phyloP scores from a whole-genome alignment of 2,329 filamentous ascomycete species.

The Penicillium sp. region DNA sequence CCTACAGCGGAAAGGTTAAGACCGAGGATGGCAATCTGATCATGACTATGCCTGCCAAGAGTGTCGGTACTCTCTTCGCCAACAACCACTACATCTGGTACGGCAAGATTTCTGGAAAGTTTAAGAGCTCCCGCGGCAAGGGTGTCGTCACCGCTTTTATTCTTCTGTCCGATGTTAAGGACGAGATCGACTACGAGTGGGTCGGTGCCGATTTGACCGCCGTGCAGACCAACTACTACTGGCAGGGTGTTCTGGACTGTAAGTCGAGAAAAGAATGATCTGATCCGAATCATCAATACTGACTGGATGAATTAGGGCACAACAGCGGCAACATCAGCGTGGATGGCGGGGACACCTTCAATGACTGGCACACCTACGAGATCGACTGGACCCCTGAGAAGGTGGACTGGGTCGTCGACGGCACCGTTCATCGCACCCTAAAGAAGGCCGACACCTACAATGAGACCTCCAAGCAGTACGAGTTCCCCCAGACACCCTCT shows the following conservation, averaged over 20 bases:
- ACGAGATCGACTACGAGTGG: slow-evolving; percentile 98
- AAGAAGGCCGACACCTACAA: slow-evolving; percentile 84
- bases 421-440: slow-evolving; percentile 70
- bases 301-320: slow-evolving; percentile 16
- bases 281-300: not conserved
- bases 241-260: slow-evolving; percentile 90
- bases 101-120: slow-evolving; percentile 79
- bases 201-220: slow-evolving; percentile 74
- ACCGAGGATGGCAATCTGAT: slow-evolving; percentile 64
- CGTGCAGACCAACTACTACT: slow-evolving; percentile 96
- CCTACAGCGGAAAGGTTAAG: slow-evolving; percentile 75
- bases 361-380: slow-evolving; percentile 83
- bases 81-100: slow-evolving; percentile 94
- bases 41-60: slow-evolving; percentile 84
- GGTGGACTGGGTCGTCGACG: slow-evolving; percentile 86
- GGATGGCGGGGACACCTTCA: slow-evolving; percentile 63
- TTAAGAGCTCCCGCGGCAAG: slow-evolving; percentile 79
- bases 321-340: slow-evolving; percentile 64
- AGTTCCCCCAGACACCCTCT: slow-evolving; percentile 87
- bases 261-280: slow-evolving; percentile 43
- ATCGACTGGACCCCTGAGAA: slow-evolving; percentile 87
- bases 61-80: slow-evolving; percentile 82
- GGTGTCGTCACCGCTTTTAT: slow-evolving; percentile 99
- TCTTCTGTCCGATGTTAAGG: slow-evolving; percentile 89
- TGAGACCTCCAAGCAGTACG: slow-evolving; percentile 73